phyloP scores from a whole-genome alignment of 1,284 basidiomycete genomes.

The Sanghuangporus baumii region DNA sequence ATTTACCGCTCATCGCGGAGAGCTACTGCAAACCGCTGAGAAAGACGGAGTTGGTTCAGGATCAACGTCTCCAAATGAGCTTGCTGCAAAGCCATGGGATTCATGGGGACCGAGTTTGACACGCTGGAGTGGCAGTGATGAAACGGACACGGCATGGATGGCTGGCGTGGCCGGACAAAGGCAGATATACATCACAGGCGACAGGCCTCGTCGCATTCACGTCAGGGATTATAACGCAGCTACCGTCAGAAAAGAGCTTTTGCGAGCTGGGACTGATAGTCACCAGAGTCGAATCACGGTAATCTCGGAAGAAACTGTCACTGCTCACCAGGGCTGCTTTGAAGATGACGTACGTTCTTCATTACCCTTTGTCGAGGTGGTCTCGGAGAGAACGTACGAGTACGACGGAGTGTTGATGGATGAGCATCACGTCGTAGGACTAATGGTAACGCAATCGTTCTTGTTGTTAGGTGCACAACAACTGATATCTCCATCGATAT shows the following conservation, averaged over 20 bases:
- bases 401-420: constrained; percentile 44
- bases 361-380: constrained; percentile 33
- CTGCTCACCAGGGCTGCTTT: constrained; percentile 15
- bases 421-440: constrained; percentile 42
- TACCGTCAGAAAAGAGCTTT: neutral
- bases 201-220: constrained; percentile 21
- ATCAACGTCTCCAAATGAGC: neutral
- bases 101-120: constrained; percentile 39
- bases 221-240: constrained; percentile 37
- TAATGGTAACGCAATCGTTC: constrained; percentile 20
- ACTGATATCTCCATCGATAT: neutral
- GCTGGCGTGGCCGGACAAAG: constrained; percentile 44
- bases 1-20: constrained; percentile 33
- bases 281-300: neutral
- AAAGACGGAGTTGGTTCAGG: neutral
- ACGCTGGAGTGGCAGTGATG: constrained; percentile 38
- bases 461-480: neutral
- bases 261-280: neutral
- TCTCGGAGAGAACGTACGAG: constrained; percentile 24
- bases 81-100: constrained; percentile 29
- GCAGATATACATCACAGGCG: constrained; percentile 28
- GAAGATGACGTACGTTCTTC: constrained; percentile 23
- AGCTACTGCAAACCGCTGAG: constrained; percentile 18
- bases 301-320: constrained; percentile 4
- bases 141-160: constrained; percentile 40